These are phyloP conservation scores for Adansonia gregorii DNA, from an alignment of 441 rosid genomes.

Conservation along the genomic window DNA sequence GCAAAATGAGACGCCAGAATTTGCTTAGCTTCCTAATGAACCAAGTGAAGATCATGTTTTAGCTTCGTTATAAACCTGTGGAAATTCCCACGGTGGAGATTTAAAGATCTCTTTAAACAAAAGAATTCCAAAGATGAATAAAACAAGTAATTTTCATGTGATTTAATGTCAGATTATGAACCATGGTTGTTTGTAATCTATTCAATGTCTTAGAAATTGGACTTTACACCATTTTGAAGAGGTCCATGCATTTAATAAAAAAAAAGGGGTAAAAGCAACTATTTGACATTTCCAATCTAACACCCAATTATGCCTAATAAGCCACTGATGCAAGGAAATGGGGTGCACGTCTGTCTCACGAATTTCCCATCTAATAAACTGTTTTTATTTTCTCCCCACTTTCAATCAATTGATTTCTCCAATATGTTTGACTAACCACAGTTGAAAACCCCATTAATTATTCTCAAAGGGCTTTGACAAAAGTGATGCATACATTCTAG, in stretches of 20 bases:
- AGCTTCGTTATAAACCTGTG: slow-evolving; percentile 38
- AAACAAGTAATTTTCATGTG: background rate
- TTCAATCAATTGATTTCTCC: background rate
- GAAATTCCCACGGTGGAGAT: slow-evolving; percentile 44
- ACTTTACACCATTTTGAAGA: background rate
- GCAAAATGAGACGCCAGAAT: slow-evolving; percentile 22
- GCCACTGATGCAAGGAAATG: slow-evolving; percentile 28
- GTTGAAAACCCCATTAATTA: background rate
- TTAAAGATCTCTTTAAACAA: slow-evolving; percentile 14
- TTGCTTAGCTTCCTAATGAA: slow-evolving; percentile 18
- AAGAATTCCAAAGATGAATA: slow-evolving; percentile 12
- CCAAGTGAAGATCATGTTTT: slow-evolving; percentile 22
- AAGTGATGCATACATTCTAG: background rate
- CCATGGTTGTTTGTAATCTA: background rate
- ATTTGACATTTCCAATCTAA: background rate
- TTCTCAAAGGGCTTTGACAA: background rate
- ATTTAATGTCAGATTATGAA: slow-evolving; percentile 17
- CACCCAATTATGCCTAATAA: background rate
- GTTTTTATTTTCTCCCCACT: background rate
- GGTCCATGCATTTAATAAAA: background rate
- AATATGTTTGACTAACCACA: slow-evolving; percentile 1
- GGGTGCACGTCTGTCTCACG: slow-evolving; percentile 48
- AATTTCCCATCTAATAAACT: background rate
- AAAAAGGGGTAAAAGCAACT: background rate
- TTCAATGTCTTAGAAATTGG: background rate